Base-by-base conservation (phyloP, 1,284 basidiomycete genomes). In the Pterula multifida region DNA sequence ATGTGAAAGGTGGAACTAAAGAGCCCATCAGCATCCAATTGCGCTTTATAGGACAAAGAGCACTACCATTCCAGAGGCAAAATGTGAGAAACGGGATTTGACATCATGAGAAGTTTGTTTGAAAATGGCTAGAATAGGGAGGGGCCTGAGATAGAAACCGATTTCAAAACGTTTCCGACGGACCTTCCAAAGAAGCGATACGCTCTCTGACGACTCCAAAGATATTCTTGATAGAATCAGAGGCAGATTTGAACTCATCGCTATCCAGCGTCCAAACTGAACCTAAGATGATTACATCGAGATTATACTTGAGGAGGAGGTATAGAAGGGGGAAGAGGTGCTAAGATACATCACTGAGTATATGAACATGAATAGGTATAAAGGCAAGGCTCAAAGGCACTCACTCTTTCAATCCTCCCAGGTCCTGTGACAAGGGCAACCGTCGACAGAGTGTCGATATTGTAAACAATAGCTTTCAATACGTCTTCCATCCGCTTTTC, bases 21-120 rank as follows among this genome's bases (percentile, higher is more conserved):
- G n/a, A n/a, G n/a, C n/a, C n/a, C n/a, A n/a, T n/a, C n/a, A n/a
- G n/a, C n/a, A n/a, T n/a, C n/a, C n/a, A n/a, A n/a, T 9, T 42
- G 39, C 9, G 39, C 13, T 42, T 42, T 15, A 32, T n/a, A n/a
- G n/a, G n/a, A 35, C 11, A 35, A n/a, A 9, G 32, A 35, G 32
- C 32, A 51, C 63, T 46, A 68, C 68, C 50, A 69, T 59, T 3
- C 68, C 67, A 52, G 68, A 69, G 0, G 67, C 66, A 47, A 69
- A 64, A 47, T 65, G 63, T 3, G 61, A 60, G 1, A 70, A 55
- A 9, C 61, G 59, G 13, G 60, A 59, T 48, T 61, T 58, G 2
- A 67, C 63, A 49, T 68, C 63, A 3, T 61, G 50, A 22, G 64
- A 56, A 0, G 60, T 67, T 52, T 67, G 63, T 46, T 65, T 65